Percentiles rank a stretch among this genome's conserved stretches.
These are phyloP conservation scores for Botrytis sinoallii DNA, from an alignment of 2,329 filamentous ascomycete species.

Conservation along the genomic window DNA sequence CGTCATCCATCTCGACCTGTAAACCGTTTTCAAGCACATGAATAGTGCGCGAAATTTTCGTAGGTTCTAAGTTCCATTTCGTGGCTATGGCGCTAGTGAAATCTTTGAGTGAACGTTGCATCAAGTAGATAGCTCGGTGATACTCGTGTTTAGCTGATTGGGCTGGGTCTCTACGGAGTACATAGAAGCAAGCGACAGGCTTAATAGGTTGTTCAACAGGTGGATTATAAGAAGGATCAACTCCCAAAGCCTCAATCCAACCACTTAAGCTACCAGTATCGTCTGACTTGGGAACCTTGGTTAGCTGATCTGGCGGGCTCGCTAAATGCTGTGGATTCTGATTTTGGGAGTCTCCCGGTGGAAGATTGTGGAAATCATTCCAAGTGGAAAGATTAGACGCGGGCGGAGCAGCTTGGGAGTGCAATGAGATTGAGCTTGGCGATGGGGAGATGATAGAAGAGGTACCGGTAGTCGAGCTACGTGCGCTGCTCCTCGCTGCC, in stretches of 20 bases:
- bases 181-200: conserved; percentile 83
- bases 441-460: conserved; percentile 64
- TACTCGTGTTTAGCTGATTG: conserved; percentile 51
- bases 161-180: conserved; percentile 56
- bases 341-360: conserved; percentile 46
- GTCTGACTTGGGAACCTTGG: conserved; percentile 55
- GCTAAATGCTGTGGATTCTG: conserved; percentile 44
- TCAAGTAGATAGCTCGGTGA: conserved; percentile 83
- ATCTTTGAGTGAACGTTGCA: conserved; percentile 70
- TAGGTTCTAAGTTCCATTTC: conserved; percentile 78
- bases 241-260: conserved; percentile 87
- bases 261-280: conserved; percentile 66
- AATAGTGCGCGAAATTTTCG: conserved; percentile 66
- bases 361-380: conserved; percentile 55
- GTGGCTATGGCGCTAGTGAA: conserved; percentile 68
- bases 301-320: conserved; percentile 50
- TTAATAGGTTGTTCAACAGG: conserved; percentile 70
- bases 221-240: conserved; percentile 81
- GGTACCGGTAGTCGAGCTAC: conserved; percentile 55
- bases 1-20: conserved; percentile 85
- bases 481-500: conserved; percentile 49
- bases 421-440: conserved; percentile 62
- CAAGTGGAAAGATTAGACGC: conserved; percentile 46
- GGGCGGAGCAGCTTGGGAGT: conserved; percentile 47
- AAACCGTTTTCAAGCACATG: conserved; percentile 72